phyloP scores from a whole-genome alignment of 2,329 filamentous ascomycete genomes.

The Gnomoniopsis sp. region DNA sequence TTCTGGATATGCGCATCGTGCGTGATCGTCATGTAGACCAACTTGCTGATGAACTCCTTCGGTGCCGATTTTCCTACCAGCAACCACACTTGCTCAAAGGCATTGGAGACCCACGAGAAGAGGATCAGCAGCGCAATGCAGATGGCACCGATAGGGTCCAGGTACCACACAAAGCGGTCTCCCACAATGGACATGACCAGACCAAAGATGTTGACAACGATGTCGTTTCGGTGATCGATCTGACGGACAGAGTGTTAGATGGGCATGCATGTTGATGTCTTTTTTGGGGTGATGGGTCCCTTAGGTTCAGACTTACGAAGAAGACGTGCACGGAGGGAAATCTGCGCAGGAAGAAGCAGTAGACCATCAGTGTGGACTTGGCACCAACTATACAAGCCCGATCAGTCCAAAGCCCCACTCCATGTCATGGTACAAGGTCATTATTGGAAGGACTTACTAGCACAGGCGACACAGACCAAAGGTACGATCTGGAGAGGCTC shows the following conservation, averaged over 20 bases:
- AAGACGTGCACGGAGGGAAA: constrained; percentile 56
- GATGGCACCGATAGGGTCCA: constrained; percentile 60
- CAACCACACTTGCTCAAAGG: constrained; percentile 59
- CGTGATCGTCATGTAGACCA: constrained; percentile 53
- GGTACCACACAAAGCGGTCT: constrained; percentile 52
- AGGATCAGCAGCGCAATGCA: constrained; percentile 59
- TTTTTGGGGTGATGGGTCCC: not conserved
- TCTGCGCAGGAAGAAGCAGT: constrained; percentile 49
- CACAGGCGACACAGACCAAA: constrained; percentile 50
- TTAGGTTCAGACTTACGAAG: constrained; percentile 34
- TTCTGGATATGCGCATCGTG: constrained; percentile 53
- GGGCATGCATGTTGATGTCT: not conserved
- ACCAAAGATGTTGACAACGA: constrained; percentile 52
- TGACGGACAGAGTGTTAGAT: constrained; percentile 13
- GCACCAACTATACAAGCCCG: constrained; percentile 38
- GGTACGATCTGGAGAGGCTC: constrained; percentile 50
- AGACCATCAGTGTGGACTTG: constrained; percentile 50
- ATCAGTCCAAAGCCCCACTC: constrained; percentile 2
- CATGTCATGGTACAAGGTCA: not conserved
- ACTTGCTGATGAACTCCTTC: constrained; percentile 51
- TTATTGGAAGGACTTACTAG: constrained; percentile 38
- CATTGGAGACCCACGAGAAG: constrained; percentile 58
- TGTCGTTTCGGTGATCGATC: constrained; percentile 56
- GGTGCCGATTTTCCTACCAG: constrained; percentile 61
- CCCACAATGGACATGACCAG: constrained; percentile 54